Evolutionary conservation across 495 filamentous ascomycete species (phyloP).

Genomic region (Daldinia vernicosa): DNA sequence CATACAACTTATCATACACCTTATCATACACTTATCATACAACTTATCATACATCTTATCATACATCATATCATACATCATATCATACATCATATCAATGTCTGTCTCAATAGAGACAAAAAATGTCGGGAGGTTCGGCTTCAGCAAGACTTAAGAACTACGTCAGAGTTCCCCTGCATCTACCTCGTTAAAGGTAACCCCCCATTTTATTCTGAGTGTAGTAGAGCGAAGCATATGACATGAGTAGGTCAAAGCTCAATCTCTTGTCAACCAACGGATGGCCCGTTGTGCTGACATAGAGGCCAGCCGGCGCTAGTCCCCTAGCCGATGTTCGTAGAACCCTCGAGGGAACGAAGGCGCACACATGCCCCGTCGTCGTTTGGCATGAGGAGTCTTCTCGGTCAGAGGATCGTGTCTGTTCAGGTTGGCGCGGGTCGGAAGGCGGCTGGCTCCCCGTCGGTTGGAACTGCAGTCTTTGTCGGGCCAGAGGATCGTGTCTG

Average conservation of each 20-base stretch:
- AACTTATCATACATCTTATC: too few relatives aligned
- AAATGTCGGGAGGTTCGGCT: slow-evolving; percentile 17
- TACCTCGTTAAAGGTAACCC: neutral
- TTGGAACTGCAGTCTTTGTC: neutral
- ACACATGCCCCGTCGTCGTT: neutral
- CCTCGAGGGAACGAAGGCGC: neutral
- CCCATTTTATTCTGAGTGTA: neutral
- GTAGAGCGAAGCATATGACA: neutral
- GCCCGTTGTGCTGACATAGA: neutral
- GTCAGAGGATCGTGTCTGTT: neutral
- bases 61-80: too few relatives aligned
- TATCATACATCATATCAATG: neutral
- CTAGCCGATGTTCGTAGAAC: neutral
- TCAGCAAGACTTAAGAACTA: neutral
- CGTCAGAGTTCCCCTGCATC: neutral
- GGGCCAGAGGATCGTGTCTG: neutral
- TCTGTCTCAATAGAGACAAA: neutral
- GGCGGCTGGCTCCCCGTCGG: neutral
- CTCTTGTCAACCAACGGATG: neutral
- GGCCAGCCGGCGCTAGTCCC: neutral
- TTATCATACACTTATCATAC: too few relatives aligned
- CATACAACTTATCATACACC: too few relatives aligned
- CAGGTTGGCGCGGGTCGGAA: neutral
- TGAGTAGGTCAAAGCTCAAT: neutral
- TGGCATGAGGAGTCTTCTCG: neutral